These are phyloP conservation scores for Cladosporium oxysporum DNA, from an alignment of 2,329 filamentous ascomycete species.

Conservation along the genomic window DNA sequence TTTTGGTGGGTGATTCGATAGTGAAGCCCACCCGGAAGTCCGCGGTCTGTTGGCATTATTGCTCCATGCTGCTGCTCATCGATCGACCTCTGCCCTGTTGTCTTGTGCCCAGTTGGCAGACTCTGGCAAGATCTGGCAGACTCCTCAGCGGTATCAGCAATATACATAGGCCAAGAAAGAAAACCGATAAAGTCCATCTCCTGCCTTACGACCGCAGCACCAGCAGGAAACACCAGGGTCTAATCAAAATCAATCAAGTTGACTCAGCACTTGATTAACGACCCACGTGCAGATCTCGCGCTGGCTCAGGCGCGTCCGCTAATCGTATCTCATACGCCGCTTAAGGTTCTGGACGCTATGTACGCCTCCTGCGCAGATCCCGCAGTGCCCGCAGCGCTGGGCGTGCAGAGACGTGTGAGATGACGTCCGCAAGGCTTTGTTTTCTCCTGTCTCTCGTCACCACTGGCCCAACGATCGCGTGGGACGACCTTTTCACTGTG, in stretches of 20 bases:
- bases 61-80: neutral
- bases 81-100: neutral
- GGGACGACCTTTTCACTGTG: neutral
- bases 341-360: slow-evolving; percentile 12
- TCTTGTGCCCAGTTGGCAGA: neutral
- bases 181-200: neutral
- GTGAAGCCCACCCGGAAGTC: neutral
- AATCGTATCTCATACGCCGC: neutral
- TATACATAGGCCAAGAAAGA: too few relatives aligned
- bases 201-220: neutral
- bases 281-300: slow-evolving; percentile 13
- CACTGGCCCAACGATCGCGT: slow-evolving; percentile 2
- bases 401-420: slow-evolving; percentile 8
- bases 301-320: slow-evolving; percentile 7
- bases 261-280: slow-evolving; percentile 7
- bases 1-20: neutral
- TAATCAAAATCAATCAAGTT: slow-evolving; percentile 19
- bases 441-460: neutral
- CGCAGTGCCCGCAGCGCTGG: neutral
- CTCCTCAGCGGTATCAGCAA: neutral
- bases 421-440: slow-evolving; percentile 9
- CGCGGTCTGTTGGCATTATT: neutral
- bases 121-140: neutral
- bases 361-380: slow-evolving; percentile 17
- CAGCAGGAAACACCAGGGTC: neutral